A percentile compares a stretch with the other conserved stretches of the same genome.
Conservation (phyloP, 208 protist genomes). For the Acanthamoeba lenticulata region DNA sequence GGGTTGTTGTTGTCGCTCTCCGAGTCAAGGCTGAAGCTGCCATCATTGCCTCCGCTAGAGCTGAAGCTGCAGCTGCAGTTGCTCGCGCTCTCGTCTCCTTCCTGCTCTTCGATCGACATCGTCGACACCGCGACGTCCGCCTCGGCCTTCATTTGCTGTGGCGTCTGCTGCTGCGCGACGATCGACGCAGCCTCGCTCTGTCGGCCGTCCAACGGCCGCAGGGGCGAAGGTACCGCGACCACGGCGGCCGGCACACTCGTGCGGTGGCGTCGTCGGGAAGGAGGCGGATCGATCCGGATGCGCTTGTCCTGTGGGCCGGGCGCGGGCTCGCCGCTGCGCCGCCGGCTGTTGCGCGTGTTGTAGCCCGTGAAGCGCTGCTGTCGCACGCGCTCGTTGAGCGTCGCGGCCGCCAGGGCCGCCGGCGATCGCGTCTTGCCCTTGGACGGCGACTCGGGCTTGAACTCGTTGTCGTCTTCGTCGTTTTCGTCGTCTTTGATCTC, state of each 20-base stretch:
- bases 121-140: background rate
- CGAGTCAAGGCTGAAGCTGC: background rate
- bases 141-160: background rate
- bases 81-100: background rate
- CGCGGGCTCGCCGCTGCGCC: background rate
- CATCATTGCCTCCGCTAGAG: background rate
- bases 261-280: background rate
- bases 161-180: background rate
- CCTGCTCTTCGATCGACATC: background rate
- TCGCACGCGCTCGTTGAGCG: background rate
- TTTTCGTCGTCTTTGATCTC: background rate
- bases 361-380: background rate
- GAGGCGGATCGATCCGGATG: slow-evolving; percentile 14
- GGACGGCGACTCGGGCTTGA: background rate
- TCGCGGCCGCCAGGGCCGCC: background rate
- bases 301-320: background rate
- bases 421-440: background rate
- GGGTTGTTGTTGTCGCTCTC: no score
- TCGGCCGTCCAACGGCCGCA: no score
- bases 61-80: background rate
- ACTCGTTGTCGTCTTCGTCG: background rate
- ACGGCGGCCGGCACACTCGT: background rate
- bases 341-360: background rate
- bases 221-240: no score
- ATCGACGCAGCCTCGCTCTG: no score